phyloP scores from a whole-genome alignment of 2,329 filamentous ascomycete genomes.

The Ambrosiella beaveri region DNA sequence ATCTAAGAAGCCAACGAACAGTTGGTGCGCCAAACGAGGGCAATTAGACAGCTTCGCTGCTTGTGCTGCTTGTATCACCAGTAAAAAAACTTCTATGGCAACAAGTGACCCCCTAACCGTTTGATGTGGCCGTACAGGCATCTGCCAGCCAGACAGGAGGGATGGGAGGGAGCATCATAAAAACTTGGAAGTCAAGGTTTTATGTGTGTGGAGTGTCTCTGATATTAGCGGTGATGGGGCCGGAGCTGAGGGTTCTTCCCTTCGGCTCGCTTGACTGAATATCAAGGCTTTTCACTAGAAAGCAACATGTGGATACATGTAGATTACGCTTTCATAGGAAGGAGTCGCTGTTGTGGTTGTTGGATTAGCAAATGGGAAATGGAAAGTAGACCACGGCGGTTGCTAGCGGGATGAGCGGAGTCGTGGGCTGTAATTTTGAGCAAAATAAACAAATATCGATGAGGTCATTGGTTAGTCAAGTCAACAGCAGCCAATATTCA shows the following conservation, averaged over 20 bases:
- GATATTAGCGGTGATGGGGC: neutral
- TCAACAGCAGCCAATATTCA: no score
- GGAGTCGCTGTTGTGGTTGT: neutral
- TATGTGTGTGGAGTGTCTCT: neutral
- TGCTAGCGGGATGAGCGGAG: neutral
- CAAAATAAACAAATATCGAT: neutral
- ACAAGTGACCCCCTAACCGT: no score
- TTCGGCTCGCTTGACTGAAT: neutral
- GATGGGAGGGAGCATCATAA: no score
- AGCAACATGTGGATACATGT: no score
- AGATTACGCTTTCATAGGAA: no score
- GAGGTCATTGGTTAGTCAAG: no score
- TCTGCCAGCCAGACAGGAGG: no score
- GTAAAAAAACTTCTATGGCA: no score
- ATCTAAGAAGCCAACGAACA: neutral
- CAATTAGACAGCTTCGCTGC: neutral
- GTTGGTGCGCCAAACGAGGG: neutral
- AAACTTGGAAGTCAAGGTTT: neutral
- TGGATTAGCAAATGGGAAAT: neutral
- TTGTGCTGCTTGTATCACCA: neutral
- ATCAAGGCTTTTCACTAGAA: neutral
- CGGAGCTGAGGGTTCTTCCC: neutral
- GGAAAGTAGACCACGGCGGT: neutral
- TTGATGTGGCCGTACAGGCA: no score
- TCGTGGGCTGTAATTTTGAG: neutral